Evolutionary conservation across 2,329 filamentous ascomycete species (phyloP).

Genomic region (Aspergillus pseudotamarii): DNA sequence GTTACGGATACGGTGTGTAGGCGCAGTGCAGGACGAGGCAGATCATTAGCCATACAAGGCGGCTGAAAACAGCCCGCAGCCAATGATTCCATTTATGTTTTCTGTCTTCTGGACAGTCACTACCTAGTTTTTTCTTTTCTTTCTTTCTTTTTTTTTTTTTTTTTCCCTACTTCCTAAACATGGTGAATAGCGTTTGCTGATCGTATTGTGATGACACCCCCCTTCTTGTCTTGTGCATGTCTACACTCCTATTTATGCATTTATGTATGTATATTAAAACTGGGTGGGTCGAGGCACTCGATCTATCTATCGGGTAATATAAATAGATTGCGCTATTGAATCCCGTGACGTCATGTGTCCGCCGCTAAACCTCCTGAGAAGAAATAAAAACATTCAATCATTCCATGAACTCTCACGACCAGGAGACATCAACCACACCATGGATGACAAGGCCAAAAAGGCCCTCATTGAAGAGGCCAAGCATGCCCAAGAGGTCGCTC

Average conservation of each 20-base stretch:
- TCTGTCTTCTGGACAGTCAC: neutral
- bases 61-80: neutral
- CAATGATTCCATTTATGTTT: neutral
- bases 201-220: neutral
- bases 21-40: conserved; percentile 11
- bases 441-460: conserved; percentile 57
- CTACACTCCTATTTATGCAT: neutral
- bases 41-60: conserved; percentile 12
- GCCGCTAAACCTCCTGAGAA: neutral
- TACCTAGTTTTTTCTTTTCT: neutral
- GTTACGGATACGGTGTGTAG: conserved; percentile 30
- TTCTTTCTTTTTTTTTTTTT: no score
- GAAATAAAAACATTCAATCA: neutral
- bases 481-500: conserved; percentile 64
- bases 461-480: conserved; percentile 70
- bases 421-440: conserved; percentile 18
- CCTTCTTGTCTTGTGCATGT: neutral
- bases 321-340: neutral
- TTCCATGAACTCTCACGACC: neutral
- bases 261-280: neutral
- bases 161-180: neutral
- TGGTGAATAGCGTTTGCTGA: neutral
- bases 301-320: neutral
- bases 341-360: neutral
- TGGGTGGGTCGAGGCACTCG: neutral